Evolutionary conservation across 208 protist species (phyloP).

Genomic region (Leishmania aethiopica): DNA sequence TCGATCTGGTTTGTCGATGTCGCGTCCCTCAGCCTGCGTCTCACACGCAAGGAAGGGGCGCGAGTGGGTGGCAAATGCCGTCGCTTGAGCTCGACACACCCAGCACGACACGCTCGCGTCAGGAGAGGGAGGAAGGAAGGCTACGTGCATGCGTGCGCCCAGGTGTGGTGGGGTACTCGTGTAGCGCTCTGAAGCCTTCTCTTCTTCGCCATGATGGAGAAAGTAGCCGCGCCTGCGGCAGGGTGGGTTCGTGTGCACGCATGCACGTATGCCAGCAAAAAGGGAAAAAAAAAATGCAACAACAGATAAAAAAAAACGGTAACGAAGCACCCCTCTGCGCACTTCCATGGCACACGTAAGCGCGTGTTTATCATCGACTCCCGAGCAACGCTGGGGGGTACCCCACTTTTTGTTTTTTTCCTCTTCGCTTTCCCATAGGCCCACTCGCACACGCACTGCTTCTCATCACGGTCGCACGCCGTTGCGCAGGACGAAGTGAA

Average conservation of each 20-base stretch:
- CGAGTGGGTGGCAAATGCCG: too few relatives aligned
- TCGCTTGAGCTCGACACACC: neutral
- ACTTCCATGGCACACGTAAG: too few relatives aligned
- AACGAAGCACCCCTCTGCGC: neutral
- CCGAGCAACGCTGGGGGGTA: neutral
- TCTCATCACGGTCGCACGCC: slow-evolving; percentile 26
- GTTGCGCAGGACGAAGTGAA: slow-evolving; percentile 46
- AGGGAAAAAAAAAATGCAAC: neutral
- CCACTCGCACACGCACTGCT: neutral
- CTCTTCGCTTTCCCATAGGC: neutral
- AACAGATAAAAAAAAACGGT: neutral
- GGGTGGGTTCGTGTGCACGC: neutral
- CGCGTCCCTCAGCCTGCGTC: too few relatives aligned
- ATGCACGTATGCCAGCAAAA: neutral
- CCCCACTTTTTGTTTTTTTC: too few relatives aligned
- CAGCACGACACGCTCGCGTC: neutral
- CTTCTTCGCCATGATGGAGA: neutral
- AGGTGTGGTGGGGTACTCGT: neutral
- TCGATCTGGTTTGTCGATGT: neutral
- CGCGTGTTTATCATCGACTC: neutral
- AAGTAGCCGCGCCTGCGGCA: neutral
- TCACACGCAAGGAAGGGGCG: too few relatives aligned
- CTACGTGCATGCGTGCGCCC: neutral
- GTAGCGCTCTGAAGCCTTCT: neutral
- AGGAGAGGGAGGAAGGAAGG: neutral